Conservation (phyloP, 495 filamentous ascomycete species). For the Aspergillus nidulans region DNA sequence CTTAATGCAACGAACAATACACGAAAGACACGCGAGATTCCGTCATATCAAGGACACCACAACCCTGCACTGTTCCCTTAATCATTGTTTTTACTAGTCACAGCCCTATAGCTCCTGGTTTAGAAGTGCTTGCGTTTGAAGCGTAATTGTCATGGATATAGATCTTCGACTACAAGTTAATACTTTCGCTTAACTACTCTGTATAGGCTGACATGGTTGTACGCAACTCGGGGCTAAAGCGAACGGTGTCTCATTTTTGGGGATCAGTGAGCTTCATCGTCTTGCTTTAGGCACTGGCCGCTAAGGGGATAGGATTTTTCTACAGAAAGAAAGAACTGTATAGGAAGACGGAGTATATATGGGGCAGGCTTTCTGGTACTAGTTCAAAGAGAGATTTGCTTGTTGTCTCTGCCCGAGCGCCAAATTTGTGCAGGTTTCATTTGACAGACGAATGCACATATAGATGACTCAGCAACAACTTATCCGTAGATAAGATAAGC, state of each 20-base stretch:
- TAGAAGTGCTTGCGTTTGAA: background rate
- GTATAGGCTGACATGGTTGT: background rate
- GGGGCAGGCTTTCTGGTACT: too few relatives aligned
- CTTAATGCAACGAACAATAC: background rate
- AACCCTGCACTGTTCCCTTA: background rate
- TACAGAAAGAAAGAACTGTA: too few relatives aligned
- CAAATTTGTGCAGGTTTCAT: too few relatives aligned
- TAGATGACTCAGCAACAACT: slow-evolving; percentile 32
- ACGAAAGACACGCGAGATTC: background rate
- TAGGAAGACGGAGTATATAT: too few relatives aligned
- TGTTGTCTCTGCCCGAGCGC: too few relatives aligned
- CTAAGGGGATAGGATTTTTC: too few relatives aligned
- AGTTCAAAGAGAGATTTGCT: too few relatives aligned
- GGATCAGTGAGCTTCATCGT: background rate
- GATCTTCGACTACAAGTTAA: background rate
- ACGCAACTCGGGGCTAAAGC: background rate
- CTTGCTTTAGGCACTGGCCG: too few relatives aligned
- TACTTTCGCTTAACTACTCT: background rate
- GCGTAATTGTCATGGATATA: background rate
- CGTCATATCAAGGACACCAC: background rate
- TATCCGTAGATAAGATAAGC: slow-evolving; percentile 49
- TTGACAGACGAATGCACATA: too few relatives aligned
- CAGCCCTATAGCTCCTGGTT: too few relatives aligned
- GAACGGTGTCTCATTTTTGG: background rate
- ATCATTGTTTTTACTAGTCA: too few relatives aligned